Percentiles rank a stretch among this genome's conserved stretches.
These are phyloP conservation scores for Amaranthus cruentus DNA, from an alignment of 148 eudicot species.

Conservation along the genomic window DNA sequence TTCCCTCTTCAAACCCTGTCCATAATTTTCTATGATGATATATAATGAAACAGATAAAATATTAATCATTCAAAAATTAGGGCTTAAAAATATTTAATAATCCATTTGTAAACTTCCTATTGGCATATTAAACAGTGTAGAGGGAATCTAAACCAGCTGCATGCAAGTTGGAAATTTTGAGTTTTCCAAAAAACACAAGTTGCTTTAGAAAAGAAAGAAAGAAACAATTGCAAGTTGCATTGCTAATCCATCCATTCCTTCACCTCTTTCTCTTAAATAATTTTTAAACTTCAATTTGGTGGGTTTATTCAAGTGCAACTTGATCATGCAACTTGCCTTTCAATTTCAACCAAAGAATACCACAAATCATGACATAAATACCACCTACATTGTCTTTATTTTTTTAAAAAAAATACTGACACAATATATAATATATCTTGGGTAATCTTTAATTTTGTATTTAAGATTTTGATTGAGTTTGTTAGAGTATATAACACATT, in stretches of 20 bases:
- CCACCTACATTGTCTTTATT: not conserved
- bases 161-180: constrained; percentile 19
- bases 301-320: constrained; percentile 24
- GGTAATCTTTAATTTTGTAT: too few species aligned
- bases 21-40: too few species aligned
- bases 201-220: constrained; percentile 7
- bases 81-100: not conserved
- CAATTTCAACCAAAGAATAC: constrained; percentile 1
- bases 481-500: too few species aligned
- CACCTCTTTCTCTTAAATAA: not conserved
- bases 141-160: constrained; percentile 5
- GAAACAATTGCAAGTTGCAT: constrained; percentile 1
- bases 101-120: not conserved
- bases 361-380: constrained; percentile 8
- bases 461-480: too few species aligned
- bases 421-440: too few species aligned
- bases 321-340: constrained; percentile 36
- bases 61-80: too few species aligned
- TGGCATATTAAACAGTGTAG: not conserved
- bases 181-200: constrained; percentile 18
- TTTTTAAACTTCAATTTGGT: constrained; percentile 13
- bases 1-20: too few species aligned
- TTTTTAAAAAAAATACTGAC: too few species aligned
- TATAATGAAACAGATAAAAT: too few species aligned
- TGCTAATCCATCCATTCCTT: constrained; percentile 8